Evolutionary conservation across 2,329 filamentous ascomycete species (phyloP).

Genomic region (Alternaria sp.): DNA sequence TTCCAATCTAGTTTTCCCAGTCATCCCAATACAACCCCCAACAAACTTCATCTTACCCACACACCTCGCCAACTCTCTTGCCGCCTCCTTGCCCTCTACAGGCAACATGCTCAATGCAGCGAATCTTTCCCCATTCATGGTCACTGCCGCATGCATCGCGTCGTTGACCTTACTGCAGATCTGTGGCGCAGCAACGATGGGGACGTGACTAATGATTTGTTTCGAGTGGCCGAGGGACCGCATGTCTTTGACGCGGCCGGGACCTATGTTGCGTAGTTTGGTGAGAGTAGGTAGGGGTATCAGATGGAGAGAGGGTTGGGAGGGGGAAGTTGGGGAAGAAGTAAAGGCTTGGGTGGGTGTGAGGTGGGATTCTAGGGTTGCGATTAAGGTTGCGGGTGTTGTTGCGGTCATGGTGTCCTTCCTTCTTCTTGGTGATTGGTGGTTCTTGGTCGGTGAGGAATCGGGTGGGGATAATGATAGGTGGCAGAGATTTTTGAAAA

Average conservation of each 20-base stretch:
- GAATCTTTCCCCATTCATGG: conserved; percentile 49
- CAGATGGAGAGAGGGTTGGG: conserved; percentile 29
- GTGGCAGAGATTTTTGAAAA: background rate
- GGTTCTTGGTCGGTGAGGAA: background rate
- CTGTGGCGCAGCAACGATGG: conserved; percentile 25
- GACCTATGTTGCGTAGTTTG: conserved; percentile 38
- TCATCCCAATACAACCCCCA: conserved; percentile 59
- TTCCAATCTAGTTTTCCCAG: conserved; percentile 54
- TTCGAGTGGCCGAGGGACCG: conserved; percentile 28
- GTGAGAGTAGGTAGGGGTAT: conserved; percentile 26
- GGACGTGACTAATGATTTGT: conserved; percentile 42
- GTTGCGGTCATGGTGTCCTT: conserved; percentile 3
- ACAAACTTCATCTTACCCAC: conserved; percentile 58
- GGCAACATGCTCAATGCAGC: conserved; percentile 57
- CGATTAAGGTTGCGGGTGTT: conserved; percentile 29
- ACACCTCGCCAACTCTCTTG: conserved; percentile 52
- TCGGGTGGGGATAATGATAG: background rate
- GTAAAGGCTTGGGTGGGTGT: conserved; percentile 23
- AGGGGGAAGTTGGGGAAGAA: conserved; percentile 11
- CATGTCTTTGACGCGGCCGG: conserved; percentile 38
- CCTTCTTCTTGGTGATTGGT: background rate
- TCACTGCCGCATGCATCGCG: conserved; percentile 30
- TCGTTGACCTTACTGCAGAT: conserved; percentile 39
- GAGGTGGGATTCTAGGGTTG: conserved; percentile 41
- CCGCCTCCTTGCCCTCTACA: conserved; percentile 44